Conservation (phyloP, 78 protist species). For the Dictyostelium citrinum region DNA sequence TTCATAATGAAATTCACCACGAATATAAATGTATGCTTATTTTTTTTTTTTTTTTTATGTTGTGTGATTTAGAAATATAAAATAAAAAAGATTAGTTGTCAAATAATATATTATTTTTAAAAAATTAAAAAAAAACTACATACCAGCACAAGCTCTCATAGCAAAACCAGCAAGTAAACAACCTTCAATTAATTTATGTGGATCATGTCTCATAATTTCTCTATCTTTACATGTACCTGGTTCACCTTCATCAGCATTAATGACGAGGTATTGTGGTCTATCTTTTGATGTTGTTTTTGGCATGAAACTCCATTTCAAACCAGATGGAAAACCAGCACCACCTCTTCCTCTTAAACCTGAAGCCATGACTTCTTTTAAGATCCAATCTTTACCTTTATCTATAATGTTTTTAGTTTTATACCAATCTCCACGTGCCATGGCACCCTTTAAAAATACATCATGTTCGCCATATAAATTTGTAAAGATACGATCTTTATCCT, state of each 20-base stretch:
- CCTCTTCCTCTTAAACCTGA: constrained; percentile 89
- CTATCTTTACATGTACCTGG: constrained; percentile 99
- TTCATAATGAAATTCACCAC: constrained; percentile 95
- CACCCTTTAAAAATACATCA: constrained; percentile 89
- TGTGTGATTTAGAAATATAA: no score
- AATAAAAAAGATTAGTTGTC: no score
- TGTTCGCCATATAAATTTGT: constrained; percentile 97
- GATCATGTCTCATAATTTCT: constrained; percentile 99
- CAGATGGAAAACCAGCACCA: constrained; percentile 97
- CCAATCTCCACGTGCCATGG: constrained; percentile 97
- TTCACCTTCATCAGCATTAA: constrained; percentile 99
- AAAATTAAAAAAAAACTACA: background rate
- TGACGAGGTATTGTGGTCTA: constrained; percentile 96
- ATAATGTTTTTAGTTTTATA: constrained; percentile 94
- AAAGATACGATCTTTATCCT: constrained; percentile 97
- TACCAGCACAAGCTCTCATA: constrained; percentile 95
- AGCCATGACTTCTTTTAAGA: constrained; percentile 93
- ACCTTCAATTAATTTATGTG: constrained; percentile 98
- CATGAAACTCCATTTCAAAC: constrained; percentile 96
- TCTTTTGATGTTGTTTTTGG: constrained; percentile 84
- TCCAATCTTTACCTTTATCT: constrained; percentile 89
- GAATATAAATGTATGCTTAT: constrained; percentile 97
- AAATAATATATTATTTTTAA: no score
- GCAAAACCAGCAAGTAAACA: constrained; percentile 97
- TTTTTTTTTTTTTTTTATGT: no score